phyloP scores from a whole-genome alignment of 805 yeast species.

The Candida loeiensis region DNA sequence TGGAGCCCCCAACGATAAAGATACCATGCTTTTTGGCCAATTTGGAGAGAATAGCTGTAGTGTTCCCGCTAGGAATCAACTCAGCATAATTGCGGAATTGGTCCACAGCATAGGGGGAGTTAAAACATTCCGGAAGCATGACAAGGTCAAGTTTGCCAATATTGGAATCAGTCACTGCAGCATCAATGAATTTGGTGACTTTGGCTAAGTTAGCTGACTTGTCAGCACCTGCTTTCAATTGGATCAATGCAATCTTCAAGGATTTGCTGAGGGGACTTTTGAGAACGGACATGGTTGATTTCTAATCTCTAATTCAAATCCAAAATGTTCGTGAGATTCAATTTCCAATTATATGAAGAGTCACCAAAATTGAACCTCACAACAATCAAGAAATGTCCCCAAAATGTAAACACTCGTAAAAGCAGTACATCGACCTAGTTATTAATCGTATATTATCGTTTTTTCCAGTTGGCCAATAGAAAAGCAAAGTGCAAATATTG shows the following conservation, averaged over 20 bases:
- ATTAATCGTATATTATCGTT: too few species aligned
- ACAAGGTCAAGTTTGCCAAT: constrained; percentile 55
- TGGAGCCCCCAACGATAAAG: constrained; percentile 83
- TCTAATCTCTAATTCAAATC: not conserved
- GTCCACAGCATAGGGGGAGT: constrained; percentile 87
- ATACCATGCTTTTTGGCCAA: constrained; percentile 66
- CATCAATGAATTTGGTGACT: constrained; percentile 59
- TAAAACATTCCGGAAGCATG: constrained; percentile 93
- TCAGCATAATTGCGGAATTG: constrained; percentile 89
- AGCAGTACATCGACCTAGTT: too few species aligned
- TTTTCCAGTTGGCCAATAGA: too few species aligned
- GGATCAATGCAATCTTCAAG: constrained; percentile 79
- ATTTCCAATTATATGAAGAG: too few species aligned
- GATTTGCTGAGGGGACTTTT: constrained; percentile 48
- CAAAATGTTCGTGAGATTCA: too few species aligned
- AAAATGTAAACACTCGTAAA: too few species aligned
- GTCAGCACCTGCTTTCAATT: constrained; percentile 76
- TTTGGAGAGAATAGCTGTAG: constrained; percentile 55
- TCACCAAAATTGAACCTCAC: too few species aligned
- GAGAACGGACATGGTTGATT: constrained; percentile 18
- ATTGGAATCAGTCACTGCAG: constrained; percentile 47
- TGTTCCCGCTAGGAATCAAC: constrained; percentile 70
- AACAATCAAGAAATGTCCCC: too few species aligned
- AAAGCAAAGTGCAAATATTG: too few species aligned
- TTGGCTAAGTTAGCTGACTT: constrained; percentile 72